A percentile compares a stretch with the other conserved stretches of the same genome.
Conservation (phyloP, 139 green algal species). For the Haematococcus lacustris region DNA sequence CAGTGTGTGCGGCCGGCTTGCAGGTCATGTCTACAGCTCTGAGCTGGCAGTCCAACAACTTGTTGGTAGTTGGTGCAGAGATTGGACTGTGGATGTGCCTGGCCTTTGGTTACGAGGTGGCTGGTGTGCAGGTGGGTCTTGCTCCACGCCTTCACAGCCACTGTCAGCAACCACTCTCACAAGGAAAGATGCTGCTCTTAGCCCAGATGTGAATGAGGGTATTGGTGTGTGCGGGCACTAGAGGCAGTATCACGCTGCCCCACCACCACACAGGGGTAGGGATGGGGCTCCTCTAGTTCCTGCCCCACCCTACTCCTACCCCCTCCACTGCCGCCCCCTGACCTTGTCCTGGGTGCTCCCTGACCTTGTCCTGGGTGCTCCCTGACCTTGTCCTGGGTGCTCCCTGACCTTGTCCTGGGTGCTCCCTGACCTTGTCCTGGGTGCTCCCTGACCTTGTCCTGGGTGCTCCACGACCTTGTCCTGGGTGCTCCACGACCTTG, state of each 20-base stretch:
- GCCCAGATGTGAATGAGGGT: too few relatives aligned
- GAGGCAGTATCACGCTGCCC: not conserved
- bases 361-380: too few relatives aligned
- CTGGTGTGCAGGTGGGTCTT: conserved; percentile 13
- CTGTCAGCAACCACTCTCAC: not conserved
- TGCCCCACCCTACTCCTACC: not conserved
- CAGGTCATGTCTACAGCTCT: not conserved
- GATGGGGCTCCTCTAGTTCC: not conserved
- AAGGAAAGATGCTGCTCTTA: too few relatives aligned
- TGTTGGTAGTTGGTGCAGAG: conserved; percentile 6
- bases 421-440: too few relatives aligned
- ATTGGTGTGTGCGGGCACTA: not conserved
- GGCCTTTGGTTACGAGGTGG: conserved; percentile 13
- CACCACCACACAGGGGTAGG: not conserved
- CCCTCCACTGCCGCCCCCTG: not conserved
- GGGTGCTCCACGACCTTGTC: too few relatives aligned
- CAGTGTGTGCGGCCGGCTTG: too few relatives aligned
- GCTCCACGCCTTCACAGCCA: not conserved
- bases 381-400: too few relatives aligned
- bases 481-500: too few relatives aligned
- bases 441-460: too few relatives aligned
- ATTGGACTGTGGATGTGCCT: conserved; percentile 19
- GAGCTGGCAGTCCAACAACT: conserved; percentile 9
- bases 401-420: too few relatives aligned
- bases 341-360: not conserved